phyloP scores from a whole-genome alignment of 192 early-diverging fungal genomes.

The Linnemannia zychae region DNA sequence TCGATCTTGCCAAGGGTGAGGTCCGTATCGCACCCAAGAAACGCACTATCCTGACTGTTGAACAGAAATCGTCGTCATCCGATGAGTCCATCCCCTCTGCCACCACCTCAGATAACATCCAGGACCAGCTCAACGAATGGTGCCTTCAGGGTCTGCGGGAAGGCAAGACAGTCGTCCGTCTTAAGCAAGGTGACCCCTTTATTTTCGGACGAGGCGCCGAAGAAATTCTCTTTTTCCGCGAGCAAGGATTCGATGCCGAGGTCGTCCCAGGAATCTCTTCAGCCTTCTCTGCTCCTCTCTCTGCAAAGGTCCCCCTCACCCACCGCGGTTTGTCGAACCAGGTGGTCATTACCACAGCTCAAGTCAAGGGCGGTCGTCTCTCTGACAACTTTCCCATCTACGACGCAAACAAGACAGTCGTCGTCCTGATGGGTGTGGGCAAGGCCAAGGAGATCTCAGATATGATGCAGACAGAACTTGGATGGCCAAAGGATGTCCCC shows the following conservation, averaged over 20 bases:
- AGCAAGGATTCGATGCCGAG: conserved; percentile 71
- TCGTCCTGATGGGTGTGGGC: conserved; percentile 89
- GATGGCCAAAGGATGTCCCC: conserved; percentile 77
- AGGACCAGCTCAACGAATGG: conserved; percentile 82
- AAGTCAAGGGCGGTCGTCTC: conserved; percentile 81
- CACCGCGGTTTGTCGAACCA: conserved; percentile 91
- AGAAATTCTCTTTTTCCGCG: conserved; percentile 82
- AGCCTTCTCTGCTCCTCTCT: conserved; percentile 80
- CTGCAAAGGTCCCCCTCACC: conserved; percentile 86
- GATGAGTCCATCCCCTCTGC: conserved; percentile 22
- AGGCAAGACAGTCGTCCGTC: conserved; percentile 80
- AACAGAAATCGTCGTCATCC: neutral
- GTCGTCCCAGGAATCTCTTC: conserved; percentile 86
- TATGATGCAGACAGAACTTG: conserved; percentile 60
- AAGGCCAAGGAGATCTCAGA: conserved; percentile 74
- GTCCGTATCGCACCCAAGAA: conserved; percentile 73
- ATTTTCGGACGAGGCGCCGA: conserved; percentile 95
- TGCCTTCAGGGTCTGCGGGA: conserved; percentile 76
- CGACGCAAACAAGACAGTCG: conserved; percentile 76
- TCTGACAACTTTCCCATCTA: conserved; percentile 79
- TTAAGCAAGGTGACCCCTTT: conserved; percentile 95
- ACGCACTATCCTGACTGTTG: conserved; percentile 21
- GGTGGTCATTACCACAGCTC: conserved; percentile 86
- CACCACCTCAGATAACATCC: conserved; percentile 76
- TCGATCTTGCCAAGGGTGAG: conserved; percentile 67